A percentile compares a stretch with the other conserved stretches of the same genome.
Evolutionary conservation across 768 basidiomycete species (phyloP).

Genomic region (Podaxis mareebaensis): DNA sequence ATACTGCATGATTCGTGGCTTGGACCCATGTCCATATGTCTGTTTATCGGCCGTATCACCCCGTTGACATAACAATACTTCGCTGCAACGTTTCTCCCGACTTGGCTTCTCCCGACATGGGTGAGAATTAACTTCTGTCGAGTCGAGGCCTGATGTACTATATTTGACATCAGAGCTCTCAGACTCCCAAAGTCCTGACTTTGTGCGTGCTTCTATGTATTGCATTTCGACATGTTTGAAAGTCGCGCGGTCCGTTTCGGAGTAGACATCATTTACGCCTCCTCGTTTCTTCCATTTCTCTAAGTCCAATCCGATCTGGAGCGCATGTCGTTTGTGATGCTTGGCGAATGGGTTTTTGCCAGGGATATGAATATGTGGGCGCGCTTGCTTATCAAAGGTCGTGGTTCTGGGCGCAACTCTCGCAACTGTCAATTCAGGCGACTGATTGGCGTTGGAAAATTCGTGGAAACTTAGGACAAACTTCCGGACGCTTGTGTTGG

Average conservation of each 20-base stretch:
- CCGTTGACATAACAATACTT: slow-evolving; percentile 1
- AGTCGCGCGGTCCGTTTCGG: slow-evolving; percentile 3
- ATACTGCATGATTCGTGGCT: not conserved
- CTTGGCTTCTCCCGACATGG: slow-evolving; percentile 7
- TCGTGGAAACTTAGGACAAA: not conserved
- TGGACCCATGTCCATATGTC: not conserved
- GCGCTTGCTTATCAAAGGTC: not conserved
- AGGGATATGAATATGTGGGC: not conserved
- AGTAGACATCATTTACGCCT: not conserved
- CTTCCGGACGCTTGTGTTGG: not conserved
- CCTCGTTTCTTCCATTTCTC: not conserved
- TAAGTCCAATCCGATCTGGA: not conserved
- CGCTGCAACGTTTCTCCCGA: not conserved
- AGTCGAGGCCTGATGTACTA: not conserved
- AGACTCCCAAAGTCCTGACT: slow-evolving; percentile 1
- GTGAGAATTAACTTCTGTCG: not conserved
- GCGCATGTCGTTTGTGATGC: not conserved
- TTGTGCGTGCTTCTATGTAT: not conserved
- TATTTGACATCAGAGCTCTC: slow-evolving; percentile 10
- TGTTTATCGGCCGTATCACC: slow-evolving; percentile 1
- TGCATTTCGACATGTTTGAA: not conserved
- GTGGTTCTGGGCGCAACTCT: not conserved
- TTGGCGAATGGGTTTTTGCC: not conserved
- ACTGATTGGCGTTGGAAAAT: not conserved
- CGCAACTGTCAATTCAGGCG: not conserved